phyloP scores from a whole-genome alignment of 768 basidiomycete species.

The Zangia roseola region DNA sequence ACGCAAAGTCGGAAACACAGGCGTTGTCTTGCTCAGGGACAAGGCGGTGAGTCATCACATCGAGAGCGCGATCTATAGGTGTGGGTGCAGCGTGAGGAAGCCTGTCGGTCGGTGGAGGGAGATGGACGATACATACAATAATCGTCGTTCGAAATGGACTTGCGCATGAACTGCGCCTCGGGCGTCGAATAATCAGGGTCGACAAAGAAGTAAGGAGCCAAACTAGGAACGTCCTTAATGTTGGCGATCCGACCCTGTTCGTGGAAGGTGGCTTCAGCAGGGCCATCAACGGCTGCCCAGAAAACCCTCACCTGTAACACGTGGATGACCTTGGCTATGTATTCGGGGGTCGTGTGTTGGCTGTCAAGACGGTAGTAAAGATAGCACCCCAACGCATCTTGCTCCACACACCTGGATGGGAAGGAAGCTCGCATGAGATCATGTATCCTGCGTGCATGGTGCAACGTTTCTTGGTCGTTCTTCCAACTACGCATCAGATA shows the following conservation, averaged over 20 bases:
- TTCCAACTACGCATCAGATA: slow-evolving; percentile 64
- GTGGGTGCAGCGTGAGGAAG: background rate
- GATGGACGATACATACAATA: slow-evolving; percentile 44
- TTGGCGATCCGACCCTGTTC: slow-evolving; percentile 66
- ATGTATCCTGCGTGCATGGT: slow-evolving; percentile 54
- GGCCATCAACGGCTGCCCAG: background rate
- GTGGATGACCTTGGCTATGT: slow-evolving; percentile 62
- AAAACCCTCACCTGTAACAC: slow-evolving; percentile 50
- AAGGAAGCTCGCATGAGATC: slow-evolving; percentile 53
- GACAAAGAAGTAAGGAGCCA: slow-evolving; percentile 78
- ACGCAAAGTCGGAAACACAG: slow-evolving; percentile 27
- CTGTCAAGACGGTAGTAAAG: slow-evolving; percentile 25
- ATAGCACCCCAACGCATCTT: background rate
- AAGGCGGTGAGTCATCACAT: slow-evolving; percentile 5
- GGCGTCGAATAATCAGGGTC: slow-evolving; percentile 57
- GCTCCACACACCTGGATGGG: slow-evolving; percentile 49
- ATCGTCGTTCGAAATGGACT: slow-evolving; percentile 38
- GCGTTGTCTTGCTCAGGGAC: background rate
- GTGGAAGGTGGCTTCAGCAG: background rate
- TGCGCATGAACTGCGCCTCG: slow-evolving; percentile 55
- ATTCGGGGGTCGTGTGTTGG: slow-evolving; percentile 49
- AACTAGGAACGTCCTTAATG: slow-evolving; percentile 64
- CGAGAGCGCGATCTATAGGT: slow-evolving; percentile 9
- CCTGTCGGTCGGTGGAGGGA: background rate
- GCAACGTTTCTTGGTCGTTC: slow-evolving; percentile 47